Base-by-base conservation (phyloP, 2,329 filamentous ascomycete species). In the Clonostachys byssicola region DNA sequence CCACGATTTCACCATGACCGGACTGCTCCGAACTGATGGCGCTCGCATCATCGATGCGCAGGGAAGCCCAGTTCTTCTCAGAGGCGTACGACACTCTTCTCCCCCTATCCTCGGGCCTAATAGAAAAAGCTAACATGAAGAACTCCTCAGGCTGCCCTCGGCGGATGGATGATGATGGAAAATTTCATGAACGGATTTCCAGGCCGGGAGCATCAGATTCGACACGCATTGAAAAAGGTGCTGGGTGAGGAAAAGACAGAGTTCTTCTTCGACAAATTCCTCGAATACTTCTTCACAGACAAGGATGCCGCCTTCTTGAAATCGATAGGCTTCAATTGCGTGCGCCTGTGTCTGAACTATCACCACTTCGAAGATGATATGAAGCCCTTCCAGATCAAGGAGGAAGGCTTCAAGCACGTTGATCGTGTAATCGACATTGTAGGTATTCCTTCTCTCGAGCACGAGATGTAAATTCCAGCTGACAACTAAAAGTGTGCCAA, bases 161-260 rank as follows among this genome's bases (percentile, higher is more conserved):
- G 61, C 4, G 61, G 61, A 6, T 59, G 56, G 53, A 59, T 63
- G 54, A 54, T 60, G n/a, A 79, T 79, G 74, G 78, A 81, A 58
- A 82, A 81, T 55, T 83, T 83, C 66, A 83, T 83, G 54, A 80
- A 76, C 2, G 80, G 80, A 14, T 83, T 75, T 49, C 71, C 78
- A 5, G 80, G 77, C 13, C 74, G 78, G 45, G 80, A 83, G 58
- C 67, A 66, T 30, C 70, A 82, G 50, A 74, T 80, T 49, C 72
- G 78, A 14, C 69, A 68, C 5, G 73, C 77, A 1, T 72, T 84
- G 58, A 63, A 73, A 5, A 67, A 73, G 46, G 74, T 77, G 0
- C 65, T 83, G 0, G 80, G 80, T 0, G 55, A 70, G 43, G 74
- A 82, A 43, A 81, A 80, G 52, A 74, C 74, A 42, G 71, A 81